phyloP scores from a whole-genome alignment of 2,329 filamentous ascomycete species.

The Phialophora expanda region DNA sequence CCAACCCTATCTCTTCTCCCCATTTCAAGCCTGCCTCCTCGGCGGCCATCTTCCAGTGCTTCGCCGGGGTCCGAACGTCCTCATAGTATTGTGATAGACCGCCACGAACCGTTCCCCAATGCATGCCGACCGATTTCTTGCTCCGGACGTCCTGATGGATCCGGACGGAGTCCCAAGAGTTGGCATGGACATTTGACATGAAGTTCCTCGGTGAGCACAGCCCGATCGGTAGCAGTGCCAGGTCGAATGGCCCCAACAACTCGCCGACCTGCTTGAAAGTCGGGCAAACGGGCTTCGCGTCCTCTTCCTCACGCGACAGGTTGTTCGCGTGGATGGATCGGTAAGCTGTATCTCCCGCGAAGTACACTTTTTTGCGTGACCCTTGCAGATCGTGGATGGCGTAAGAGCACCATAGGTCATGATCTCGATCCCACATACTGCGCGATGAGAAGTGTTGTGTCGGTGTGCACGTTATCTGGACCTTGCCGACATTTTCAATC shows the following conservation, averaged over 20 bases:
- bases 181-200: conserved; percentile 54
- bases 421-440: conserved; percentile 47
- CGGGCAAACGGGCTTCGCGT: conserved; percentile 52
- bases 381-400: conserved; percentile 44
- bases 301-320: conserved; percentile 35
- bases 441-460: conserved; percentile 56
- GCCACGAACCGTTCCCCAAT: conserved; percentile 52
- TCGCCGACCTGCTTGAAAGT: conserved; percentile 56
- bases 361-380: conserved; percentile 40
- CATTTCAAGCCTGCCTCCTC: conserved; percentile 51
- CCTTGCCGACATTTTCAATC: conserved; percentile 44
- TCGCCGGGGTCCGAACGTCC: conserved; percentile 55
- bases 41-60: conserved; percentile 52
- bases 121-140: conserved; percentile 58
- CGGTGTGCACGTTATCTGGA: conserved; percentile 54
- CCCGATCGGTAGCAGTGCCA: conserved; percentile 57
- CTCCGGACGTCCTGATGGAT: conserved; percentile 56
- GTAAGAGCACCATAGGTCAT: conserved; percentile 58
- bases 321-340: conserved; percentile 42
- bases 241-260: conserved; percentile 55
- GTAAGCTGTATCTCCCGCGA: conserved; percentile 59
- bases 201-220: conserved; percentile 54
- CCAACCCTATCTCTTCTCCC: conserved; percentile 47
- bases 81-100: conserved; percentile 54
- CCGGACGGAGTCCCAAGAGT: conserved; percentile 54